Base-by-base conservation (phyloP, 164 flowering plant genomes). In the Amborella trichopoda region DNA sequence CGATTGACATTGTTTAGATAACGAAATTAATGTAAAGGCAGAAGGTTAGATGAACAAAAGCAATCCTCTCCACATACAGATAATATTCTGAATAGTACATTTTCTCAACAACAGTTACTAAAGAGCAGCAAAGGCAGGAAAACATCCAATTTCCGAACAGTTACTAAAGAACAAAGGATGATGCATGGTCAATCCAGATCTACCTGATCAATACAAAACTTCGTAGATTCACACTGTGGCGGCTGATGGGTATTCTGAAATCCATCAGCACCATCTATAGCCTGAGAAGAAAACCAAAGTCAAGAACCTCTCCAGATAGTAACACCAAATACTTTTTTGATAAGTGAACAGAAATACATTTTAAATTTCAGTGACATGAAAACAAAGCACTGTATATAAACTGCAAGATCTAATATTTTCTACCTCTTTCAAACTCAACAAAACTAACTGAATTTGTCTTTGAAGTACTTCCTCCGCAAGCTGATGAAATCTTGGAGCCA, bases 231-330 rank as follows among this genome's bases (percentile, higher is more conserved):
- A 42, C 59, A 84, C 39, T 75, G 75, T 30, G 81, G 77, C 64
- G 60, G 71, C 54, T 72, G 77, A 55, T 91, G 99, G 21, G 99
- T 91, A 73, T 91, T 82, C 68, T 91, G 95, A 62, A 91, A 91
- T 33, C 99, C 96, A 63, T 87, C 79, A n/a, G 99, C 94, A 37
- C 90, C 81, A 79, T 87, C 86, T 48, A 91, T 62, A 36, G 93
- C 98, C 98, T 91, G 63, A 48, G 8, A 51, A 52, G 38, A 23
- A 22, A 12, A 28, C 9, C 9, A 26, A 24, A 5, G 20, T 0
- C 11, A 25, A 26, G 18, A 2, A 46, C 13, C n/a, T 27, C n/a
- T n/a, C n/a, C n/a, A n/a, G n/a, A n/a, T n/a, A n/a, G n/a, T n/a
- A n/a, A n/a, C n/a, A n/a, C n/a, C n/a, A n/a, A n/a, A n/a, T n/a